A percentile compares a stretch with the other conserved stretches of the same genome.
Conservation (phyloP, 2,329 filamentous ascomycete species). For the Penicillium sumatraense region DNA sequence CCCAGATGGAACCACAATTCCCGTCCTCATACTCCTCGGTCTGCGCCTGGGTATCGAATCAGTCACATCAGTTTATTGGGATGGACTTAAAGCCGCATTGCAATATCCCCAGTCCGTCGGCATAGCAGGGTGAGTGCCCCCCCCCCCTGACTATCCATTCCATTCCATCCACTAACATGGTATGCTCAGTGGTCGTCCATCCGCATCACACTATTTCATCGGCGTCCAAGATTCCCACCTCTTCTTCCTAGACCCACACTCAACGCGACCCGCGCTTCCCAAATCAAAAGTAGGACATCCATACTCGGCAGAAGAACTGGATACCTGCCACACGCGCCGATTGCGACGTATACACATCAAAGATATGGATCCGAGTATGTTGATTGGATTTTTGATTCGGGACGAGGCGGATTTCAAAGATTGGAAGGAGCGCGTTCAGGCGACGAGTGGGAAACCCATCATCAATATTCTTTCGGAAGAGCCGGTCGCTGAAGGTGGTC, state of each 20-base stretch:
- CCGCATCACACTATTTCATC: slow-evolving; percentile 81
- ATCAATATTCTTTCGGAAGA: slow-evolving; percentile 75
- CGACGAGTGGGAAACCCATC: slow-evolving; percentile 80
- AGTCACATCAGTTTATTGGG: slow-evolving; percentile 92
- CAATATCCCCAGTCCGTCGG: slow-evolving; percentile 93
- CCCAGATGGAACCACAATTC: slow-evolving; percentile 69
- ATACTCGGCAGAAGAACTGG: slow-evolving; percentile 72
- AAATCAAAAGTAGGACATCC: slow-evolving; percentile 57
- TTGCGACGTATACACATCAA: slow-evolving; percentile 80
- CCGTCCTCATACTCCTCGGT: slow-evolving; percentile 86
- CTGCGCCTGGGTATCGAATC: slow-evolving; percentile 91
- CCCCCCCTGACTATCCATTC: not conserved
- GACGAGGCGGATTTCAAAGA: slow-evolving; percentile 80
- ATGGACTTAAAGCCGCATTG: slow-evolving; percentile 82
- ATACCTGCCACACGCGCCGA: slow-evolving; percentile 84
- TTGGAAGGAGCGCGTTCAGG: slow-evolving; percentile 77
- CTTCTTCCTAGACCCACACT: slow-evolving; percentile 95
- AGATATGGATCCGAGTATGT: slow-evolving; percentile 98
- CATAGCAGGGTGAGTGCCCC: slow-evolving; percentile 76
- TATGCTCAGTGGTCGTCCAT: slow-evolving; percentile 75
- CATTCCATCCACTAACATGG: slow-evolving; percentile 18
- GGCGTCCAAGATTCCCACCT: slow-evolving; percentile 75
- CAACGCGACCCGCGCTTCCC: slow-evolving; percentile 75
- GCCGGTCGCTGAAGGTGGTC: slow-evolving; percentile 68
- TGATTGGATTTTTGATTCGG: slow-evolving; percentile 88